phyloP scores from a whole-genome alignment of 78 protist species.

The Cavenderia fasciculata region DNA sequence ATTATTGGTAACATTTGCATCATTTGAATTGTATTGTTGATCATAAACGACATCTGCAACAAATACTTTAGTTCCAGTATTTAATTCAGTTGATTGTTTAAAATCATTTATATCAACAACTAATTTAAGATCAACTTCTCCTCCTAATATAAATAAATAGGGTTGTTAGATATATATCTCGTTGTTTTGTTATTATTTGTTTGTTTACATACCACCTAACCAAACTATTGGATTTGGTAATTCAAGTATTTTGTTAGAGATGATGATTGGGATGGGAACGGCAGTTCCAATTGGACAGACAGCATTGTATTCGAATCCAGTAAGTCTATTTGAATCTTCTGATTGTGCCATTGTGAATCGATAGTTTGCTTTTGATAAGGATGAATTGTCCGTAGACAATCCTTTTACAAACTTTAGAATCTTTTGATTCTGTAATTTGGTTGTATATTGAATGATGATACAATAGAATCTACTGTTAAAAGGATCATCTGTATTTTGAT shows the following conservation, averaged over 20 bases:
- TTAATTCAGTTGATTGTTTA: slow-evolving; percentile 8
- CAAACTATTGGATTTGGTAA: slow-evolving; percentile 8
- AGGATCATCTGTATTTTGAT: slow-evolving; percentile 22
- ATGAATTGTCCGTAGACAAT: background rate
- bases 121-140: slow-evolving; percentile 62
- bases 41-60: slow-evolving; percentile 37
- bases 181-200: no score
- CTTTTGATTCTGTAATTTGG: slow-evolving; percentile 72
- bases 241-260: slow-evolving; percentile 20
- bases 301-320: slow-evolving; percentile 79
- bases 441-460: slow-evolving; percentile 64
- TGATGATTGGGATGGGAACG: slow-evolving; percentile 47
- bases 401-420: slow-evolving; percentile 54
- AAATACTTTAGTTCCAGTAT: slow-evolving; percentile 14
- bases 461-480: slow-evolving; percentile 68
- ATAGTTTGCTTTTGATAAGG: slow-evolving; percentile 12
- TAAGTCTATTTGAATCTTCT: slow-evolving; percentile 33
- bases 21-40: background rate
- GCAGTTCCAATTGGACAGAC: slow-evolving; percentile 68
- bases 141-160: no score
- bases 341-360: slow-evolving; percentile 49
- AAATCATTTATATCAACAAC: slow-evolving; percentile 28
- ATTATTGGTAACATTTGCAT: background rate
- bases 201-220: no score
- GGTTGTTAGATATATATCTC: no score